A percentile compares a stretch with the other conserved stretches of the same genome.
Evolutionary conservation across 306 rosid genomes (phyloP).

Genomic region (Lotus japonicus): DNA sequence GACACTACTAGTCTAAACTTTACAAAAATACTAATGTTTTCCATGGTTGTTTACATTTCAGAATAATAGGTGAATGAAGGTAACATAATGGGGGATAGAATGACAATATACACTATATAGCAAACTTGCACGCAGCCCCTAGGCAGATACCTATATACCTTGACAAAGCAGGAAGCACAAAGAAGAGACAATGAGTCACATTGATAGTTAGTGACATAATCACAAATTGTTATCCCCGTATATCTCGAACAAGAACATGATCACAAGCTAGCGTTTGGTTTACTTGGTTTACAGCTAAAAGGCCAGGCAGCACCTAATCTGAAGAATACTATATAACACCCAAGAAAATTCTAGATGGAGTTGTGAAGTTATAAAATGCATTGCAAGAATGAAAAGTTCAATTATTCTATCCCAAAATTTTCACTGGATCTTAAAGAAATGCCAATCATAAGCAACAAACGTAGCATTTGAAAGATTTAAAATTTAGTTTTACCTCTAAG

Average conservation of each 20-base stretch:
- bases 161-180: background rate
- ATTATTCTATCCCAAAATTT: background rate
- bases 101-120: background rate
- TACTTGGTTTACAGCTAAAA: too few relatives aligned
- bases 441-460: constrained; percentile 1
- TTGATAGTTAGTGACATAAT: too few relatives aligned
- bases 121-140: background rate
- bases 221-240: too few relatives aligned
- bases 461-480: background rate
- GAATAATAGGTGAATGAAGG: background rate
- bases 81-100: background rate
- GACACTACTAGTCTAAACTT: background rate
- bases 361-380: background rate
- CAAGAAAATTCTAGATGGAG: background rate
- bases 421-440: background rate
- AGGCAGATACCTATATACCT: background rate
- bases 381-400: background rate
- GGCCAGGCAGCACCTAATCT: too few relatives aligned
- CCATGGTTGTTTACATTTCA: background rate
- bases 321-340: background rate
- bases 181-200: background rate
- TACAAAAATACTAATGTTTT: background rate
- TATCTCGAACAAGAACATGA: too few relatives aligned
- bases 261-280: too few relatives aligned
- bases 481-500: background rate